Percentiles rank a stretch among this genome's conserved stretches.
These are phyloP conservation scores for Xerocomus amazonicus DNA, from an alignment of 1,284 basidiomycete species.

Conservation along the genomic window DNA sequence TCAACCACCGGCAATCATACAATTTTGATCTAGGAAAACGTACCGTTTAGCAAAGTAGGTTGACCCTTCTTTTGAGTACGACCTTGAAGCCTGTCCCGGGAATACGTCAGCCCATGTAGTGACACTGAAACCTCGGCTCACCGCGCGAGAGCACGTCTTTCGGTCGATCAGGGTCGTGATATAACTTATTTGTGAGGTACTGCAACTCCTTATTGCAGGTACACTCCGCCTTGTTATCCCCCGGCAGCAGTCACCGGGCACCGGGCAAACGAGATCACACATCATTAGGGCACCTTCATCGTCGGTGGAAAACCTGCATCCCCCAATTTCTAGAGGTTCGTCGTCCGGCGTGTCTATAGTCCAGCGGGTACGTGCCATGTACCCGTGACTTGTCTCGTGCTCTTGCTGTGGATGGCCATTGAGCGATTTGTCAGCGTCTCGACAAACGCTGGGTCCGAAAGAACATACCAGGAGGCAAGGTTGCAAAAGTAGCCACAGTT, in stretches of 20 bases:
- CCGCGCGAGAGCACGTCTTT: conserved; percentile 67
- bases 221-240: conserved; percentile 33
- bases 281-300: conserved; percentile 63
- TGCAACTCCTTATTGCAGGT: conserved; percentile 39
- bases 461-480: too few relatives aligned
- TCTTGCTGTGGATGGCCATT: conserved; percentile 56
- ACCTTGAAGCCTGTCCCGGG: conserved; percentile 36
- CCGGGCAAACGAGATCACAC: conserved; percentile 49
- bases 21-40: not conserved
- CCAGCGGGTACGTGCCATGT: conserved; percentile 57
- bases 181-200: conserved; percentile 41
- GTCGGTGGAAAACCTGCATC: conserved; percentile 48
- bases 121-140: conserved; percentile 17
- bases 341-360: conserved; percentile 47
- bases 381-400: conserved; percentile 59
- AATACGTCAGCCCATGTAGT: not conserved
- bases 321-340: conserved; percentile 45
- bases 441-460: too few relatives aligned
- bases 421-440: too few relatives aligned
- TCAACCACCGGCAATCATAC: not conserved
- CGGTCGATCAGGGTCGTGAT: conserved; percentile 39
- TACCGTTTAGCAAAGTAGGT: conserved; percentile 54
- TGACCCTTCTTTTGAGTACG: conserved; percentile 55
- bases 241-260: conserved; percentile 46
- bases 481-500: too few relatives aligned